Conservation (phyloP, 306 rosid species). For the Bauhinia variegata region DNA sequence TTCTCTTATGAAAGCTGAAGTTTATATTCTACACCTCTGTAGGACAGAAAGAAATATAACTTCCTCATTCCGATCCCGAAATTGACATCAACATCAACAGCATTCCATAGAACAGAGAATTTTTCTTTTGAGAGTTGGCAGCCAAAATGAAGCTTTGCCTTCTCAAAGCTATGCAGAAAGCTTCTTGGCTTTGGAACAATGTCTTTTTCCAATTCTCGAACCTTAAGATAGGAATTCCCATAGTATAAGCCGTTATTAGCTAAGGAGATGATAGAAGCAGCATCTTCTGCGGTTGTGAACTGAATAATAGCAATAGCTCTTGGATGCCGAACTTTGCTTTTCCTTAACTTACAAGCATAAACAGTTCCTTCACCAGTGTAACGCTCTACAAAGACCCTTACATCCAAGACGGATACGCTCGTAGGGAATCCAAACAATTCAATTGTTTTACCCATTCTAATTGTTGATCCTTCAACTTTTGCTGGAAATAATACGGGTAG, state of each 20-base stretch:
- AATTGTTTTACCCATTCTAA: slow-evolving; percentile 65
- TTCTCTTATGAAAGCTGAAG: slow-evolving; percentile 58
- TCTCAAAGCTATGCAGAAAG: slow-evolving; percentile 30
- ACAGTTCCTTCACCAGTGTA: slow-evolving; percentile 61
- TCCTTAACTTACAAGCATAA: slow-evolving; percentile 56
- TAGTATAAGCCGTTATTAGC: slow-evolving; percentile 29
- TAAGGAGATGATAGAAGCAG: slow-evolving; percentile 39
- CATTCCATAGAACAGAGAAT: slow-evolving; percentile 39
- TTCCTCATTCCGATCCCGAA: slow-evolving; percentile 41
- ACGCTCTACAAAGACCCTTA: slow-evolving; percentile 51
- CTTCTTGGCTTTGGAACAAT: slow-evolving; percentile 52
- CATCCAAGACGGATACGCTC: slow-evolving; percentile 16
- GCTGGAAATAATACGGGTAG: neutral
- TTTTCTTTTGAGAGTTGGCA: slow-evolving; percentile 45
- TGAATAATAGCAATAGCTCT: slow-evolving; percentile 69
- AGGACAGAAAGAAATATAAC: slow-evolving; percentile 37
- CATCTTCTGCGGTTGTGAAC: slow-evolving; percentile 42
- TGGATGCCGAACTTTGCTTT: slow-evolving; percentile 25
- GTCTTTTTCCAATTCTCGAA: slow-evolving; percentile 38
- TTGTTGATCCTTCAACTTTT: neutral
- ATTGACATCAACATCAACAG: slow-evolving; percentile 37
- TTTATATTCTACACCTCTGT: slow-evolving; percentile 36
- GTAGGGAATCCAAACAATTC: slow-evolving; percentile 68
- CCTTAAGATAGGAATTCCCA: slow-evolving; percentile 35
- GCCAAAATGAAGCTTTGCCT: slow-evolving; percentile 44